phyloP scores from a whole-genome alignment of 345 rosid genomes.

The Bruguiera parviflora region DNA sequence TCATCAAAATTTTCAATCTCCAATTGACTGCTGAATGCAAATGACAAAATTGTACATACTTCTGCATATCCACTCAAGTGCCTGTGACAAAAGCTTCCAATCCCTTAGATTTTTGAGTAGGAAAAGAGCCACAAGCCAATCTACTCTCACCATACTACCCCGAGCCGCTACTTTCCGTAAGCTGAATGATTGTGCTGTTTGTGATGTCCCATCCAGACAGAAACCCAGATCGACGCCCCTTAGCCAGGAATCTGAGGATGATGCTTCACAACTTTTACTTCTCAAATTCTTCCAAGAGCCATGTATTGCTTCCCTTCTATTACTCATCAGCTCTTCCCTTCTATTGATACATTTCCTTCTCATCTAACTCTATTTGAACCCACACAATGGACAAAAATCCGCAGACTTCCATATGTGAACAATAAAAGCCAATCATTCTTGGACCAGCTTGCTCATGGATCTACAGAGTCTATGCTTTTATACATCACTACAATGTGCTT shows the following conservation, averaged over 20 bases:
- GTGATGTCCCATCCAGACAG: neutral
- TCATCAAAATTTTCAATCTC: no score
- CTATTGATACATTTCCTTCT: neutral
- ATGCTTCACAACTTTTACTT: neutral
- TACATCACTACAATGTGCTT: neutral
- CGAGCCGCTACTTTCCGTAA: neutral
- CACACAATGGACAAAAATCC: neutral
- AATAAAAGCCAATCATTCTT: neutral
- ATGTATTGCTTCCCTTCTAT: neutral
- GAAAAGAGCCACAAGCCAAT: neutral
- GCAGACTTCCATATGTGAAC: neutral
- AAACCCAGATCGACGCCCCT: neutral
- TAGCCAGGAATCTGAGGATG: neutral
- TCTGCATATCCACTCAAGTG: no score
- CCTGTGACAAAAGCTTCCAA: no score
- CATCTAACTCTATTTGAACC: neutral
- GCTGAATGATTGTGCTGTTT: neutral
- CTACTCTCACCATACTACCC: no score
- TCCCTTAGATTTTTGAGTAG: neutral
- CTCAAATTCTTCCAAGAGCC: neutral
- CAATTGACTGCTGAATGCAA: no score
- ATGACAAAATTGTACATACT: no score
- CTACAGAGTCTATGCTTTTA: neutral
- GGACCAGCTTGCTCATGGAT: neutral
- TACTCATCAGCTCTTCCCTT: neutral